A percentile compares a stretch with the other conserved stretches of the same genome.
Evolutionary conservation across 768 basidiomycete genomes (phyloP).

Genomic region (Roridomyces roridus): DNA sequence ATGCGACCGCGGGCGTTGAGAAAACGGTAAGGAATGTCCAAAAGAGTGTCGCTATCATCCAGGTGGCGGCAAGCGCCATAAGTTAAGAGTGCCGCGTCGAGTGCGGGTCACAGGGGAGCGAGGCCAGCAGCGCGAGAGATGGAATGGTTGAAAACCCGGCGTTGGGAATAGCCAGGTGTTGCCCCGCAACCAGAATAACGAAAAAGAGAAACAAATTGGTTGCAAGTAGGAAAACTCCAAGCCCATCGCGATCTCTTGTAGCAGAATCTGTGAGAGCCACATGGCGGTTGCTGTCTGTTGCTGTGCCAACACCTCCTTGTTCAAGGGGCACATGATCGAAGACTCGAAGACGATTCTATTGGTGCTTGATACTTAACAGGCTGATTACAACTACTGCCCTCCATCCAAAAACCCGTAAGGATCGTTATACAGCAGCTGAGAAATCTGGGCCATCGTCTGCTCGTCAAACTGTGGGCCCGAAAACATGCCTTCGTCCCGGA

Average conservation of each 20-base stretch:
- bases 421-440: slow-evolving; percentile 12
- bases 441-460: slow-evolving; percentile 16
- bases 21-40: slow-evolving; percentile 13
- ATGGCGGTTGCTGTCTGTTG: no score
- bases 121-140: neutral
- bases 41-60: slow-evolving; percentile 21
- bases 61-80: slow-evolving; percentile 13
- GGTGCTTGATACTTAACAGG: no score
- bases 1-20: slow-evolving; percentile 9
- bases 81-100: neutral
- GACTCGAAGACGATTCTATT: no score
- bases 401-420: slow-evolving; percentile 11
- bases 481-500: slow-evolving; percentile 13
- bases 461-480: slow-evolving; percentile 13
- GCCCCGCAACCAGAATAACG: neutral
- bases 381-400: no score
- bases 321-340: no score
- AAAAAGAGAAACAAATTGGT: neutral
- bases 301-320: no score
- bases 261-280: no score
- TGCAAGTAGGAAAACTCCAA: neutral
- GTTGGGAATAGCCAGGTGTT: no score
- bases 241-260: no score
- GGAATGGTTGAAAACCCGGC: no score
- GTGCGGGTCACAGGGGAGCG: neutral